Conservation (phyloP, 257 asterid species). For the Cinchona pubescens region DNA sequence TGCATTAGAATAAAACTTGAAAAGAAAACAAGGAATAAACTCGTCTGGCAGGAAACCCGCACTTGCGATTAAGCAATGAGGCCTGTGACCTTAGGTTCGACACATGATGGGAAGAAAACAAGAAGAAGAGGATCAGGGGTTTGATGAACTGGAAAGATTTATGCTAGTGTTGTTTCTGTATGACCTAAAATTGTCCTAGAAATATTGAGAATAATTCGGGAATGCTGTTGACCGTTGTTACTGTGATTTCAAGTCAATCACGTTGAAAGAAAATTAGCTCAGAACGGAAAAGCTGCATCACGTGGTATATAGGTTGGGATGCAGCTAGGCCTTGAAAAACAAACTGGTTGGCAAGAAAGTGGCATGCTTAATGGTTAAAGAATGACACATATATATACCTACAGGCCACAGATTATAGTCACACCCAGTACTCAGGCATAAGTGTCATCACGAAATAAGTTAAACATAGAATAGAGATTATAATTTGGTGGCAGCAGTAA, state of each 20-base stretch:
- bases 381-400: constrained; percentile 8
- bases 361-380: constrained; percentile 7
- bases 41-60: neutral
- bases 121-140: neutral
- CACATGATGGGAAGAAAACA: neutral
- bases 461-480: neutral
- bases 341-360: constrained; percentile 11
- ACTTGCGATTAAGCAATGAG: neutral
- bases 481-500: neutral
- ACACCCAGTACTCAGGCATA: constrained; percentile 15
- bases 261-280: neutral
- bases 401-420: no score
- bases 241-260: neutral
- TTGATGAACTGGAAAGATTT: neutral
- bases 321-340: no score
- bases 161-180: neutral
- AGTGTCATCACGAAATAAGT: constrained; percentile 1
- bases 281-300: neutral
- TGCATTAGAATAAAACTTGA: neutral
- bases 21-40: neutral
- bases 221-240: neutral
- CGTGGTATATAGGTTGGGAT: constrained; percentile 6
- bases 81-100: neutral
- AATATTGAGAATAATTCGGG: neutral
- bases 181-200: neutral